phyloP scores from a whole-genome alignment of 1,284 basidiomycete species.

The Apiotrichum siamense region DNA sequence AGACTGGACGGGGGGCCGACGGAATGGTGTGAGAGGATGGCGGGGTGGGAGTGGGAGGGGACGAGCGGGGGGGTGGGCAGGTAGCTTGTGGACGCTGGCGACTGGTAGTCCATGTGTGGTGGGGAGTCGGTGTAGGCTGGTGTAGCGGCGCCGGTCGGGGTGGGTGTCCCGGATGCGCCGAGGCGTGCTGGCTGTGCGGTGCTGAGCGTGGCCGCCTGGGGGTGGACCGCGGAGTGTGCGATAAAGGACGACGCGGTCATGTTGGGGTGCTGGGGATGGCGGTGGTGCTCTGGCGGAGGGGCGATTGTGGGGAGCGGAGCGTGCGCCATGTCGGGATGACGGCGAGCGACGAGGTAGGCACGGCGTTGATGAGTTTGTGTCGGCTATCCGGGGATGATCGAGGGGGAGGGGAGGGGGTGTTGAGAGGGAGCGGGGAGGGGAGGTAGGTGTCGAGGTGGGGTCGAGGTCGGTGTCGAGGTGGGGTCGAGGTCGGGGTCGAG shows the following conservation, averaged over 20 bases:
- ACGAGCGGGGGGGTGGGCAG: conserved; percentile 2
- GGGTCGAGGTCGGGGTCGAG: no score
- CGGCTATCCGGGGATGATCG: no score
- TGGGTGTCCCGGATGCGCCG: not conserved
- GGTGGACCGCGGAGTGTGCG: not conserved
- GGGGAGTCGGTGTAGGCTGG: not conserved
- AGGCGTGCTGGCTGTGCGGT: not conserved
- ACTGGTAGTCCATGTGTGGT: not conserved
- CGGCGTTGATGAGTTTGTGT: no score
- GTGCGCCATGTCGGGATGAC: no score
- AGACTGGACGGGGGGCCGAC: not conserved
- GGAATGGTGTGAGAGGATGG: not conserved
- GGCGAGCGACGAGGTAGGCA: no score
- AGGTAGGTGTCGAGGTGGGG: no score
- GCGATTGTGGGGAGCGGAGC: no score
- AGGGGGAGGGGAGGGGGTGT: no score
- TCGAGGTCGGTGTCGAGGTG: no score
- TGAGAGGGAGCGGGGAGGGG: no score
- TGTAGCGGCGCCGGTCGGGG: not conserved
- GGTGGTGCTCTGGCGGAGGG: no score
- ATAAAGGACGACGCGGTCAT: not conserved
- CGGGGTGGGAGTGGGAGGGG: not conserved
- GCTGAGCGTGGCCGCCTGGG: not conserved
- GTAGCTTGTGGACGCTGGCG: conserved; percentile 6
- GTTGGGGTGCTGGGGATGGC: not conserved